Percentiles rank a stretch among this genome's conserved stretches.
phyloP scores from a whole-genome alignment of 2,329 filamentous ascomycete genomes.

The Tolypocladium album region DNA sequence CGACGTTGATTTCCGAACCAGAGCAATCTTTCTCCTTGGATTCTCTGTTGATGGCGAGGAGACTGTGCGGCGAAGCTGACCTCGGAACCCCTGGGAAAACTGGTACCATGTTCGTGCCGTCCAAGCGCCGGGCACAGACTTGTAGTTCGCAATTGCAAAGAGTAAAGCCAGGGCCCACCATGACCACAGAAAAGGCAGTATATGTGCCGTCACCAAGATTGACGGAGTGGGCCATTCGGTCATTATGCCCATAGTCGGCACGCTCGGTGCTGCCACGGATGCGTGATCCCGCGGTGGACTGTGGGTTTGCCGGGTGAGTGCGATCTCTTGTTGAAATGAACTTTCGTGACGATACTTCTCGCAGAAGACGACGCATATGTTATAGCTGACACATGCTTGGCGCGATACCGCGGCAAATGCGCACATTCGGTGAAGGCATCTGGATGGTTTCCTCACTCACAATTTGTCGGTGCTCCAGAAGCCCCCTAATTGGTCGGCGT shows the following conservation, averaged over 20 bases:
- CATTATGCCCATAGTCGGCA: background rate
- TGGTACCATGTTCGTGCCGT: slow-evolving; percentile 2
- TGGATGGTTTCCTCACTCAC: too few relatives aligned
- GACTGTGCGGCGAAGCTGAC: background rate
- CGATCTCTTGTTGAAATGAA: background rate
- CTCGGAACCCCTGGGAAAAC: background rate
- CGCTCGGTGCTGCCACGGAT: background rate
- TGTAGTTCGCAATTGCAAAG: background rate
- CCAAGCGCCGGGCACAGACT: slow-evolving; percentile 1
- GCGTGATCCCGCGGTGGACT: background rate
- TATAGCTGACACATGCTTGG: background rate
- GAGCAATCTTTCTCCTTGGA: background rate
- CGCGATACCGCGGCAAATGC: too few relatives aligned
- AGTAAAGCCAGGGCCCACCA: background rate
- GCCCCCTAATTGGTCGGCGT: too few relatives aligned
- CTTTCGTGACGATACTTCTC: background rate
- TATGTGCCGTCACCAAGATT: background rate
- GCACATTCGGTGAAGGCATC: too few relatives aligned
- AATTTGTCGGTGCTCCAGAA: too few relatives aligned
- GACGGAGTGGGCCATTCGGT: background rate
- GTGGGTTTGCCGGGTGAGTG: background rate
- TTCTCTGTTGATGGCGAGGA: background rate
- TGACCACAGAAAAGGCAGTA: background rate
- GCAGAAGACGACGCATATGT: background rate
- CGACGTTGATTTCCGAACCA: background rate